Evolutionary conservation across 306 rosid species (phyloP), one percentile per base, ranked within the genome.

Genomic region (Arachis stenosperma): DNA sequence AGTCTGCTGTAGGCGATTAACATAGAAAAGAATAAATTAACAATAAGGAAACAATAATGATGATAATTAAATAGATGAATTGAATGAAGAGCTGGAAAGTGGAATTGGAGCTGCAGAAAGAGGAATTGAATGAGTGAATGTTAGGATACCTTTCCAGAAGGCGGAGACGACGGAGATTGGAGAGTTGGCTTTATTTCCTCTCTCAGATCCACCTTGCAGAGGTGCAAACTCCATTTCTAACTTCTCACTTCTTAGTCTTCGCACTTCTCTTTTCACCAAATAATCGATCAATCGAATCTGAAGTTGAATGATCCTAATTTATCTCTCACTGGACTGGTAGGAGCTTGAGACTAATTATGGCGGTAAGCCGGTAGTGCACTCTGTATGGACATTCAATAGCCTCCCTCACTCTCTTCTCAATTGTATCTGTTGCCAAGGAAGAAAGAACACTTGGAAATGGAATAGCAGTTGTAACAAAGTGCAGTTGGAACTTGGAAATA

Each of bases 111-210:
- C 5, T 2, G 47, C 9, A 71, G 59, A 52, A 5, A 59, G 2
- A 33, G 50, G 47, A 42, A 39, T 57, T 9, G 17, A 60, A 60
- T 8, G 61, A 47, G 13, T 44, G 70, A 30, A 1, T 9, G n/a
- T 84, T 48, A 8, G 27, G 57, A 14, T 52, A 93, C 98, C 98
- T 87, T 90, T 87, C 98, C 98, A 93, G 93, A 84, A 86, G 70
- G 75, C 81, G 77, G 89, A 80, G 78, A 93, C 88, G 65, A 86
- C 88, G 55, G 97, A 81, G 77, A 87, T 80, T 6, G 90, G 47
- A 52, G 56, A 68, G 75, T 57, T 81, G 43, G 90, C 54, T 83
- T 87, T 92, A 33, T 33, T 33, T 78, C 89, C 97, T 42, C 96
- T 78, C 53, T 87, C 92, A 74, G 76, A 53, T 88, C 94, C 98